Percentiles rank a stretch among this genome's conserved stretches.
Evolutionary conservation across 2,329 filamentous ascomycete species (phyloP).

Genomic region (Exserohilum turcica): DNA sequence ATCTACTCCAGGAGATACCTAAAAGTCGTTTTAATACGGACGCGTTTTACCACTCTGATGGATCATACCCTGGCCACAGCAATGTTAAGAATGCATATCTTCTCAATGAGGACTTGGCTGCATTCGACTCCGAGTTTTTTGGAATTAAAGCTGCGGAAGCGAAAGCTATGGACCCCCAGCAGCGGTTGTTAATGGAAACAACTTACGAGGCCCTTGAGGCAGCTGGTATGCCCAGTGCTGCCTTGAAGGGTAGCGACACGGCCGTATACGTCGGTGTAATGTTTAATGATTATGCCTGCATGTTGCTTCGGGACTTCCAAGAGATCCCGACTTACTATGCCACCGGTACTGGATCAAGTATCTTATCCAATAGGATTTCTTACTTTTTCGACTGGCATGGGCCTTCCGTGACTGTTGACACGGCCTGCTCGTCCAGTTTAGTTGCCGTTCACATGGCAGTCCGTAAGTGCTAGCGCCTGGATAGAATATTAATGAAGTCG

Average conservation of each 20-base stretch:
- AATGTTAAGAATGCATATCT: slow-evolving; percentile 26
- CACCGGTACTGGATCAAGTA: too few relatives aligned
- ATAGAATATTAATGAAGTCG: too few relatives aligned
- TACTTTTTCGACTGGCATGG: slow-evolving; percentile 47
- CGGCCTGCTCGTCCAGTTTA: slow-evolving; percentile 46
- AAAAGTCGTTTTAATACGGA: slow-evolving; percentile 34
- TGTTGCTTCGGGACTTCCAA: slow-evolving; percentile 23
- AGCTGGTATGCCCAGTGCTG: slow-evolving; percentile 26
- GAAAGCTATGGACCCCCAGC: slow-evolving; percentile 39
- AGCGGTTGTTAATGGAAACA: slow-evolving; percentile 41
- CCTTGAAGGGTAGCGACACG: slow-evolving; percentile 9
- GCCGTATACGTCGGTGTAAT: slow-evolving; percentile 34
- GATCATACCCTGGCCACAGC: slow-evolving; percentile 42
- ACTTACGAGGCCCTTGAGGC: slow-evolving; percentile 51
- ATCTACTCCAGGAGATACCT: slow-evolving; percentile 36
- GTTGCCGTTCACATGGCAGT: slow-evolving; percentile 34
- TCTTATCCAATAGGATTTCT: slow-evolving; percentile 12
- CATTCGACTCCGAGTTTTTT: slow-evolving; percentile 43
- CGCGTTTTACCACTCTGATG: slow-evolving; percentile 31
- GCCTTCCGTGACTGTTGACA: slow-evolving; percentile 47
- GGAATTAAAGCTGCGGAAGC: slow-evolving; percentile 36
- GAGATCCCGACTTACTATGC: too few relatives aligned
- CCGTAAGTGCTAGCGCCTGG: background rate
- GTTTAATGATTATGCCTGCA: slow-evolving; percentile 32
- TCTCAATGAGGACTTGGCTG: slow-evolving; percentile 23